Evolutionary conservation across 441 rosid genomes (phyloP).

Genomic region (Hura crepitans): DNA sequence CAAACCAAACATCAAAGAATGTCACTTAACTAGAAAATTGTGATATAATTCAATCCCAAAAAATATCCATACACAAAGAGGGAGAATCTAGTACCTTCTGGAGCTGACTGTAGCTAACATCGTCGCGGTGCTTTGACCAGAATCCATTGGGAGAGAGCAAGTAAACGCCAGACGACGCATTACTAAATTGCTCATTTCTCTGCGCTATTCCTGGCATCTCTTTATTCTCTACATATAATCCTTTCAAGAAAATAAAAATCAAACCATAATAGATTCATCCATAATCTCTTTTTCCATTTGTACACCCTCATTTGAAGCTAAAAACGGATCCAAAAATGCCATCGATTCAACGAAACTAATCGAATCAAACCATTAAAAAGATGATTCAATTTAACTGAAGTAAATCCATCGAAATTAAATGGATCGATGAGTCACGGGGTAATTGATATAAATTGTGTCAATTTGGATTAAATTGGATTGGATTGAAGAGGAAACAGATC

Average conservation of each 20-base stretch:
- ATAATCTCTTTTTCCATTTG: not conserved
- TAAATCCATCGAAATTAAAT: constrained; percentile 4
- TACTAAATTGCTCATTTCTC: constrained; percentile 60
- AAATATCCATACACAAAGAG: constrained; percentile 6
- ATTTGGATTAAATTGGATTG: too few relatives aligned
- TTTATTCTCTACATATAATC: not conserved
- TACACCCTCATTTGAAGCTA: not conserved
- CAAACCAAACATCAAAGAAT: constrained; percentile 12
- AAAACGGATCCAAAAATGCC: constrained; percentile 27
- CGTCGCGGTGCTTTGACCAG: constrained; percentile 76
- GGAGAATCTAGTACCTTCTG: constrained; percentile 55
- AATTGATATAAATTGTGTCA: not conserved
- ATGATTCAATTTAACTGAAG: constrained; percentile 15
- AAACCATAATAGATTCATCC: constrained; percentile 9
- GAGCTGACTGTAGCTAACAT: constrained; percentile 70
- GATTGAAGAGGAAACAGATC: constrained; percentile 9
- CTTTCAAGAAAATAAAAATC: not conserved
- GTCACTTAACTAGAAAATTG: constrained; percentile 13
- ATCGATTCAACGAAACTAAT: constrained; percentile 22
- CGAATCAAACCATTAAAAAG: constrained; percentile 12
- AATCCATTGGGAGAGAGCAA: constrained; percentile 49
- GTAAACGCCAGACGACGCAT: constrained; percentile 31
- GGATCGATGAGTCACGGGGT: constrained; percentile 4
- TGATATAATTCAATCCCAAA: constrained; percentile 34
- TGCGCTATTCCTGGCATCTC: constrained; percentile 36